phyloP scores from a whole-genome alignment of 2,329 filamentous ascomycete genomes.

The Diplocarpon mali region DNA sequence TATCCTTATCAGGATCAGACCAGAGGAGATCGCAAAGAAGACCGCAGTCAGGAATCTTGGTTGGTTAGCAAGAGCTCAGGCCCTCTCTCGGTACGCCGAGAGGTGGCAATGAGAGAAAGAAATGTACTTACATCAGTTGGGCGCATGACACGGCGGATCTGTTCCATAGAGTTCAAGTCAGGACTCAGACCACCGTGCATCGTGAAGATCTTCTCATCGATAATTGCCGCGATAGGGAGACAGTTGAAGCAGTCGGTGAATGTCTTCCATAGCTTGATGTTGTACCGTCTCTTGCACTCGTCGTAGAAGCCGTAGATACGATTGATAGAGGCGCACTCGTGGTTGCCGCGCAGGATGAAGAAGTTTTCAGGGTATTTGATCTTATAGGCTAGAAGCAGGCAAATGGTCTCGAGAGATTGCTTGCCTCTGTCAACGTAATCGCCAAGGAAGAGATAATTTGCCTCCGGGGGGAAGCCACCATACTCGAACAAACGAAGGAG shows the following conservation, averaged over 20 bases:
- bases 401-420: slow-evolving; percentile 98
- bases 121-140: slow-evolving; percentile 79
- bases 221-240: slow-evolving; percentile 94
- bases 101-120: slow-evolving; percentile 19
- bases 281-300: slow-evolving; percentile 97
- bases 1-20: slow-evolving; percentile 99
- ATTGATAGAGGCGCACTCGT: slow-evolving; percentile 98
- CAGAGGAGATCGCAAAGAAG: slow-evolving; percentile 94
- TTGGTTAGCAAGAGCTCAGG: slow-evolving; percentile 27
- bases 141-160: slow-evolving; percentile 97
- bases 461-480: slow-evolving; percentile 93
- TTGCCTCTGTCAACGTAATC: slow-evolving; percentile 99
- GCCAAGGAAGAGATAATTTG: slow-evolving; percentile 98
- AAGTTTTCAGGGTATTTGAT: slow-evolving; percentile 99
- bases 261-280: slow-evolving; percentile 99
- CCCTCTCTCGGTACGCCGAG: slow-evolving; percentile 22
- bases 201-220: slow-evolving; percentile 99
- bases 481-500: slow-evolving; percentile 95
- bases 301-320: slow-evolving; percentile 99
- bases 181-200: slow-evolving; percentile 98
- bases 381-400: slow-evolving; percentile 93
- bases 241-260: slow-evolving; percentile 99
- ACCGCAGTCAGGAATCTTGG: slow-evolving; percentile 91
- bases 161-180: slow-evolving; percentile 98
- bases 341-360: slow-evolving; percentile 96